Conservation (phyloP, 73 alveolate genomes). For the Tetrahymena thermophila region DNA sequence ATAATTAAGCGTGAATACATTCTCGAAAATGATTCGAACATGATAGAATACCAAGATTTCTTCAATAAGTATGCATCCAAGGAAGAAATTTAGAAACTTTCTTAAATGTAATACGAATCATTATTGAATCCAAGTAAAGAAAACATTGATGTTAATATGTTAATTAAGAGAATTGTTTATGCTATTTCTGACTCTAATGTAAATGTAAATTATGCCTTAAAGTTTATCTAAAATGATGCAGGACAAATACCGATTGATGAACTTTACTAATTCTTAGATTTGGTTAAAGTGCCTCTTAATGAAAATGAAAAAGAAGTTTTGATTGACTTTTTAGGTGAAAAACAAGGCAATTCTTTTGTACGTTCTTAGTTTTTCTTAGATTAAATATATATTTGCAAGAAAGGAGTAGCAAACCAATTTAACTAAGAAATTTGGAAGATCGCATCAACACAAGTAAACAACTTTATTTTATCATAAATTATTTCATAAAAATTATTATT, state of each 20-base stretch:
- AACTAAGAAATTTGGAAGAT: background rate
- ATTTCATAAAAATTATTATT: too few relatives aligned
- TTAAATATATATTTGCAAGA: background rate
- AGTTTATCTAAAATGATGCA: background rate
- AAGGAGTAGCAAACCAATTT: background rate
- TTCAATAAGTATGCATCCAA: background rate
- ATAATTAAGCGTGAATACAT: background rate
- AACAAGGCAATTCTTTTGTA: background rate
- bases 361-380: background rate
- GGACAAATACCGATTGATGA: background rate
- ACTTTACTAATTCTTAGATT: background rate
- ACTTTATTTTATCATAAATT: background rate
- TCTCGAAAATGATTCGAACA: background rate
- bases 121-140: background rate
- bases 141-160: background rate
- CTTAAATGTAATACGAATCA: background rate
- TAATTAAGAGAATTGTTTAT: background rate
- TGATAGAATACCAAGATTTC: background rate
- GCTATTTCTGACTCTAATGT: background rate
- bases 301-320: background rate
- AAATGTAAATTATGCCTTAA: background rate
- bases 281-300: background rate
- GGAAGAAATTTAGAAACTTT: background rate
- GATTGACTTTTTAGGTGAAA: background rate
- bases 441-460: background rate